phyloP scores from a whole-genome alignment of 768 basidiomycete genomes.

The Lactarius deliciosus region DNA sequence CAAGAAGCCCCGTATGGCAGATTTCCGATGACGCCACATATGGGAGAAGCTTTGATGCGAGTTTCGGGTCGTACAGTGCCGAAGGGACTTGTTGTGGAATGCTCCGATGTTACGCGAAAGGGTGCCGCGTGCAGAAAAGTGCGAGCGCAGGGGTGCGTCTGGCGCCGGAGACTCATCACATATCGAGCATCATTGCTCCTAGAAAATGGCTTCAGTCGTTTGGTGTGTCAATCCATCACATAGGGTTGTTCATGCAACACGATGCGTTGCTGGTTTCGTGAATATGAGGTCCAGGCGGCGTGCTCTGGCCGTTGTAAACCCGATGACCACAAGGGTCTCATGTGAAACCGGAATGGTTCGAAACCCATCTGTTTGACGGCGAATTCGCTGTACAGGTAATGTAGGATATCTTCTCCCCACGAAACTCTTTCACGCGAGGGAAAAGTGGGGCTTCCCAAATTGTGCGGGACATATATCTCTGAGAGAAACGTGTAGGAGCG shows the following conservation, averaged over 20 bases:
- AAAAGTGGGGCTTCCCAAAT: background rate
- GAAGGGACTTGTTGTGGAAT: slow-evolving; percentile 5
- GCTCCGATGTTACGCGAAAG: slow-evolving; percentile 15
- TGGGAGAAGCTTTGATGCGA: slow-evolving; percentile 13
- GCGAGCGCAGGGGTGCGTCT: background rate
- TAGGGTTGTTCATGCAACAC: background rate
- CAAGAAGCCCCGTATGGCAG: slow-evolving; percentile 3
- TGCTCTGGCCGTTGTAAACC: slow-evolving; percentile 16
- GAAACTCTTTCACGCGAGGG: slow-evolving; percentile 3
- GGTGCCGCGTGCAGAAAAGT: background rate
- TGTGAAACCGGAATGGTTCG: slow-evolving; percentile 4
- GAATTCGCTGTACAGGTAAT: background rate
- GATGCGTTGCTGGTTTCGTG: background rate
- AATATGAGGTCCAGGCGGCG: background rate
- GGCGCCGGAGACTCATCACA: background rate
- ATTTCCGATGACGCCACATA: slow-evolving; percentile 16
- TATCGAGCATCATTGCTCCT: background rate
- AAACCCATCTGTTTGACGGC: background rate
- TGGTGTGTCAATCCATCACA: background rate
- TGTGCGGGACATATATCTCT: background rate
- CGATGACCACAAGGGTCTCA: slow-evolving; percentile 1
- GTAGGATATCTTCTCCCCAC: background rate
- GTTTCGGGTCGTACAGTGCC: background rate
- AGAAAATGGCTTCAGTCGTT: background rate
- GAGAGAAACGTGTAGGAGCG: background rate